Base-by-base conservation (phyloP, 225 moss, liverwort and hornwort species). In the Physcomitrium patens region DNA sequence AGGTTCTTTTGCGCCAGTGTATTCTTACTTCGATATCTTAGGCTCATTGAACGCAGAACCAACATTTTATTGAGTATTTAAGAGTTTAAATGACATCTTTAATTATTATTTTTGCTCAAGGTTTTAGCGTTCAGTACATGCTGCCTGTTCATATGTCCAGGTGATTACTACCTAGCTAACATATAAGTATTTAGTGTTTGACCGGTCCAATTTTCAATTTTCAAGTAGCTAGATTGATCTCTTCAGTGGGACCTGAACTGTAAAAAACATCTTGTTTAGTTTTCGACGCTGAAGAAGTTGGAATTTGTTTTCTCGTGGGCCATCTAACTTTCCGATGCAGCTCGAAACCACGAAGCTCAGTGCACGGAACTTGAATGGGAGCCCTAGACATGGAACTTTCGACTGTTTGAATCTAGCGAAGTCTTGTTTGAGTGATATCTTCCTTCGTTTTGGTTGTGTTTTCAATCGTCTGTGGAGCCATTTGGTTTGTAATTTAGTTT, bases 31-130 rank as follows among this genome's bases (percentile, higher is more conserved):
- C 46, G 28, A 42, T 64, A n/a, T 14, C 50, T 70, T 62, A 14
- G 47, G 24, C 23, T n/a, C 10, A 52, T 60, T 10, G 47, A 53
- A 61, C 11, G 23, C 56, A 52, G 18, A 63, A 18, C 26, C n/a
- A 37, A 46, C 59, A 42, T 60, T 70, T 70, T 13, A 65, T 43
- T 16, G 64, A 63, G 37, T 45, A 55, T 28, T 53, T 47, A 46
- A 62, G 59, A 23, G 37, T 26, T 58, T 12, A 62, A 63, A 47
- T 23, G 61, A 37, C 62, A 69, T 62, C 55, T 80, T 14, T 62
- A 45, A 23, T 47, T 61, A 52, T 47, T 7, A 37, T 53, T 24
- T 22, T 60, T 26, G 43, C 44, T 72, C 41, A 18, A 23, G 65
- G n/a, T 41, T n/a, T 57, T 26, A 12, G 49, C 57, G 57, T 65